Evolutionary conservation across 768 basidiomycete genomes (phyloP).

Genomic region (Lactarius hatsudake): DNA sequence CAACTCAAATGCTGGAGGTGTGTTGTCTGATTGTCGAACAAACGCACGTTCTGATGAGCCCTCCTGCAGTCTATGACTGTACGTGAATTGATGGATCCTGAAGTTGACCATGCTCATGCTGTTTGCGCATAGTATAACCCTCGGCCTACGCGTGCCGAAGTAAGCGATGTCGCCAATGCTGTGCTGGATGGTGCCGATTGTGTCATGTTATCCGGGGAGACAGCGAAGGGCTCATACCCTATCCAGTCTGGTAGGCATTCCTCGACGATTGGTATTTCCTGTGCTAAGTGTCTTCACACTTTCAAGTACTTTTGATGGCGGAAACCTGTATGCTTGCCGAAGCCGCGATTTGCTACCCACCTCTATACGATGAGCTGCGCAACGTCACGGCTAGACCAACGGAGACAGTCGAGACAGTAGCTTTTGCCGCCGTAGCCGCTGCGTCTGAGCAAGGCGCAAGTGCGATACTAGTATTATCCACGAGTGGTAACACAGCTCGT

Average conservation of each 20-base stretch:
- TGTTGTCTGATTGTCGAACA: conserved; percentile 25
- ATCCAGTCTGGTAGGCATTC: conserved; percentile 76
- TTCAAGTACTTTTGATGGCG: conserved; percentile 95
- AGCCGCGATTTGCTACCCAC: conserved; percentile 91
- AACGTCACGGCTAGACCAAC: conserved; percentile 82
- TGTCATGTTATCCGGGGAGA: conserved; percentile 99
- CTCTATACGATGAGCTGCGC: conserved; percentile 87
- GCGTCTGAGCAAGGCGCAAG: conserved; percentile 92
- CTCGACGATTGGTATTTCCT: background rate
- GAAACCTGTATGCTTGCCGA: conserved; percentile 98
- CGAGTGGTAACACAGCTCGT: conserved; percentile 94
- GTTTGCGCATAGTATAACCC: conserved; percentile 80
- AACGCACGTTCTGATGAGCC: conserved; percentile 22
- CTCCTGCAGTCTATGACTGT: conserved; percentile 87
- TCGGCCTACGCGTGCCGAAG: conserved; percentile 95
- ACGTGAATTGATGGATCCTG: conserved; percentile 29
- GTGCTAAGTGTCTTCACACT: background rate
- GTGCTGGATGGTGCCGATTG: conserved; percentile 98
- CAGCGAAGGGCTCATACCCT: conserved; percentile 96
- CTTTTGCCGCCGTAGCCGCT: conserved; percentile 93
- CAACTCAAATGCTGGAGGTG: conserved; percentile 99
- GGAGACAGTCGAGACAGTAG: conserved; percentile 92
- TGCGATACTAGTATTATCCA: conserved; percentile 94
- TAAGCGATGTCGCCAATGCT: conserved; percentile 99
- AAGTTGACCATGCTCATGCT: background rate